These are phyloP conservation scores for Cutaneotrichosporon dermatis DNA, from an alignment of 1,284 basidiomycete species.

Conservation along the genomic window DNA sequence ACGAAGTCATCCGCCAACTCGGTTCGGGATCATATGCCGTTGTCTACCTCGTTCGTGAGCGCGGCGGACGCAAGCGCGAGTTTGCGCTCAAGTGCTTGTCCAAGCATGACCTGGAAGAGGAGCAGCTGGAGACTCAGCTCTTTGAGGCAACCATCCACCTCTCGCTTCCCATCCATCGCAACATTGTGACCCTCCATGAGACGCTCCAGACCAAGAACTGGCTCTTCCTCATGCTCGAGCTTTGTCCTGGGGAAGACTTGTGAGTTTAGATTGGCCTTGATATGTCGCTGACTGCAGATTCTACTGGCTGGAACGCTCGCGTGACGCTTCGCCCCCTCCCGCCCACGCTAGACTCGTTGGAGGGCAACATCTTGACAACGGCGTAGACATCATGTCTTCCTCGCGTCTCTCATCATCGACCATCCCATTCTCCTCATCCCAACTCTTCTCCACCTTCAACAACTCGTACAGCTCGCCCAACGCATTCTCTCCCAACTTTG, in stretches of 20 bases:
- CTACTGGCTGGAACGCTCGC: constrained; percentile 92
- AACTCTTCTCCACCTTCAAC: constrained; percentile 37
- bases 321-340: constrained; percentile 67
- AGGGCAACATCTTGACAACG: constrained; percentile 21
- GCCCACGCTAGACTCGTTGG: constrained; percentile 52
- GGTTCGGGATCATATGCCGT: constrained; percentile 88
- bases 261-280: constrained; percentile 20
- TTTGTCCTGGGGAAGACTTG: constrained; percentile 87
- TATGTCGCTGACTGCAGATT: constrained; percentile 52
- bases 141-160: constrained; percentile 94
- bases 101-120: constrained; percentile 83
- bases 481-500: constrained; percentile 26
- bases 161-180: constrained; percentile 81
- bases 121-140: constrained; percentile 78
- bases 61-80: constrained; percentile 75
- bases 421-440: constrained; percentile 47
- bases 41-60: constrained; percentile 86
- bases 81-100: constrained; percentile 93
- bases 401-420: constrained; percentile 47
- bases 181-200: constrained; percentile 92
- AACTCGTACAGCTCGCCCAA: constrained; percentile 37
- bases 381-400: constrained; percentile 38
- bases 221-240: constrained; percentile 79
- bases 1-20: constrained; percentile 76
- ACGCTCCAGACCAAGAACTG: constrained; percentile 76